Evolutionary conservation across 2,329 filamentous ascomycete species (phyloP).

Genomic region (Penicillium brevicompactum): DNA sequence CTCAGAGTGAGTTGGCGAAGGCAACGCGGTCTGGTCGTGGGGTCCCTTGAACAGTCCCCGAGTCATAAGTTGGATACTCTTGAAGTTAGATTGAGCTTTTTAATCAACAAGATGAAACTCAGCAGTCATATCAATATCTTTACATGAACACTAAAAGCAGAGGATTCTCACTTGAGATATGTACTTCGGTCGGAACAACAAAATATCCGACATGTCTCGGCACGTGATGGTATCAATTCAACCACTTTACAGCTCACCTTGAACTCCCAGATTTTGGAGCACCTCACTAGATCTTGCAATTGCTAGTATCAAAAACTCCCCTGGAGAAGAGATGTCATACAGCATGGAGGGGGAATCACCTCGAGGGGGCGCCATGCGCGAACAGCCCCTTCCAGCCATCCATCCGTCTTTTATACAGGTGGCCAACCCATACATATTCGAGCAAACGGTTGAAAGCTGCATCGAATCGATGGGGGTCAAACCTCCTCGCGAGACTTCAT

Average conservation of each 20-base stretch:
- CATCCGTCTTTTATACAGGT: conserved; percentile 67
- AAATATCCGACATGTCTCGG: background rate
- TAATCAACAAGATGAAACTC: background rate
- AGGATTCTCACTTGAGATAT: background rate
- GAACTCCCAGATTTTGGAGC: background rate
- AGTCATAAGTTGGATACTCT: background rate
- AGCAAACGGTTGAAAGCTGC: conserved; percentile 75
- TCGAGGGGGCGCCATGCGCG: conserved; percentile 11
- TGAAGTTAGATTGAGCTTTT: background rate
- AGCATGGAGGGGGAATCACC: conserved; percentile 22
- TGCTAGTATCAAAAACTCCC: background rate
- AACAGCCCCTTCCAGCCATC: conserved; percentile 44
- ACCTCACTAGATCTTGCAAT: conserved; percentile 3
- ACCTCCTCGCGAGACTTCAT: conserved; percentile 75
- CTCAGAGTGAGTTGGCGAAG: conserved; percentile 63
- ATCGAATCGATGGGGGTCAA: conserved; percentile 70
- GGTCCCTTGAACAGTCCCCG: conserved; percentile 54
- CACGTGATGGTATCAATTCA: conserved; percentile 7
- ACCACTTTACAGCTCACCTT: background rate
- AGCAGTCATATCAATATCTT: background rate
- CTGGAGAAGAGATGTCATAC: conserved; percentile 16
- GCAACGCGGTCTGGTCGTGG: conserved; percentile 64
- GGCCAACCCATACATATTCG: conserved; percentile 76
- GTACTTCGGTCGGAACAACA: conserved; percentile 10
- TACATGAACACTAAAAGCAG: background rate